A percentile compares a stretch with the other conserved stretches of the same genome.
Conservation (phyloP, 2,329 filamentous ascomycete genomes). For the Didymellaceae sp. region DNA sequence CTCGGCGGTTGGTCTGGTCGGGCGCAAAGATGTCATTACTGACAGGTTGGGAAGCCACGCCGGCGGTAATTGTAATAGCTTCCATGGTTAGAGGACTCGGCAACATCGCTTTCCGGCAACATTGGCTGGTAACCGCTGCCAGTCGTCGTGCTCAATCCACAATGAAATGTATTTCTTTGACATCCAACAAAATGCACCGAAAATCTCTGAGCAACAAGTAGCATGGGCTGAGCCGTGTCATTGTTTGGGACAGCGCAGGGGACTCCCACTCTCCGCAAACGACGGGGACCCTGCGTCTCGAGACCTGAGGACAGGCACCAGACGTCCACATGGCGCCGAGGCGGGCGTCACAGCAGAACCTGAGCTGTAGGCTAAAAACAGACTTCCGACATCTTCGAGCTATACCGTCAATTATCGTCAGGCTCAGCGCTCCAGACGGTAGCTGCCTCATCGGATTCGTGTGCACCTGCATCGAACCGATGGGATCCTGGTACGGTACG, state of each 20-base stretch:
- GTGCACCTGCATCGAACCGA: slow-evolving; percentile 9
- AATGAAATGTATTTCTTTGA: slow-evolving; percentile 3
- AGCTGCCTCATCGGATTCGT: slow-evolving; percentile 20
- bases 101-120: slow-evolving; percentile 11
- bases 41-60: slow-evolving; percentile 13
- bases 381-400: slow-evolving; percentile 19
- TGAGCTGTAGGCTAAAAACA: slow-evolving; percentile 23
- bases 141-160: neutral
- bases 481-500: slow-evolving; percentile 8
- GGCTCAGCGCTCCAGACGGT: slow-evolving; percentile 19
- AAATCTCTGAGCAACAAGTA: slow-evolving; percentile 7
- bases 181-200: neutral
- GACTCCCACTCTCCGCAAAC: neutral
- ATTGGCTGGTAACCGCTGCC: neutral
- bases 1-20: slow-evolving; percentile 12
- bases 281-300: slow-evolving; percentile 35
- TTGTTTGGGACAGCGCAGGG: slow-evolving; percentile 3
- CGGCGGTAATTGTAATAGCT: neutral
- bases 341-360: slow-evolving; percentile 25
- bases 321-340: slow-evolving; percentile 7
- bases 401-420: slow-evolving; percentile 23
- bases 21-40: slow-evolving; percentile 17
- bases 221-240: slow-evolving; percentile 3
- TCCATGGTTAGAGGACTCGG: slow-evolving; percentile 9
- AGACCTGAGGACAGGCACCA: slow-evolving; percentile 33